A percentile compares a stretch with the other conserved stretches of the same genome.
phyloP scores from a whole-genome alignment of 1,284 basidiomycete genomes.

The Nidula niveotomentosa region DNA sequence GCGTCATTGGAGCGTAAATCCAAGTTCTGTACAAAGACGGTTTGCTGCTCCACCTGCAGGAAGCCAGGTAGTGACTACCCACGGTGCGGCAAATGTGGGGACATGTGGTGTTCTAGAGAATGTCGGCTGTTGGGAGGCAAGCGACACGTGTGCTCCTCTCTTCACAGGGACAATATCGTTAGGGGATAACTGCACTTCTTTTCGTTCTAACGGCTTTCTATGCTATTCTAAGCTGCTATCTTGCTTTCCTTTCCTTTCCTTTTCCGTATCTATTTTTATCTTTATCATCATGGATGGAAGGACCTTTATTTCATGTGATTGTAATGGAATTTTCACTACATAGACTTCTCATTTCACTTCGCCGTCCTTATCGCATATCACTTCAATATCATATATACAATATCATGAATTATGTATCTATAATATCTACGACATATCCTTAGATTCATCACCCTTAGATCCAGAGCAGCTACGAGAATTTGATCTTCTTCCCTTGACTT shows the following conservation, averaged over 20 bases:
- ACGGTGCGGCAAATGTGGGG: constrained; percentile 59
- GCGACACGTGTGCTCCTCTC: constrained; percentile 41
- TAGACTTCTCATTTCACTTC: too few relatives aligned
- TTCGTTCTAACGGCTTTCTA: neutral
- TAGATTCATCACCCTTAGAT: too few relatives aligned
- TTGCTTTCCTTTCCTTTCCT: constrained; percentile 2
- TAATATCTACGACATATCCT: too few relatives aligned
- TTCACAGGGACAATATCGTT: neutral
- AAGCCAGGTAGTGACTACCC: constrained; percentile 63
- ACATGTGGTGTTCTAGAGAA: constrained; percentile 68
- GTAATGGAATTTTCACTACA: too few relatives aligned
- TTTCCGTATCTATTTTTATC: too few relatives aligned
- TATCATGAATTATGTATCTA: too few relatives aligned
- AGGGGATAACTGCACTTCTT: neutral
- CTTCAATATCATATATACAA: too few relatives aligned
- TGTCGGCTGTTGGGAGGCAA: constrained; percentile 56
- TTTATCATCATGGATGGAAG: too few relatives aligned
- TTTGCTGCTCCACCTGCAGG: constrained; percentile 54
- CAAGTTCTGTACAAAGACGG: constrained; percentile 40
- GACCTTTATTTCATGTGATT: too few relatives aligned
- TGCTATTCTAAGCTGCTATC: neutral
- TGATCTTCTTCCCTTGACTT: constrained; percentile 68
- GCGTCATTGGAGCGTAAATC: constrained; percentile 56
- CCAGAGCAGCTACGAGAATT: constrained; percentile 38
- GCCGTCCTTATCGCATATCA: too few relatives aligned